Percentiles rank a stretch among this genome's conserved stretches.
Evolutionary conservation across 2,329 filamentous ascomycete species (phyloP).

Genomic region (Monosporascus cannonballus): DNA sequence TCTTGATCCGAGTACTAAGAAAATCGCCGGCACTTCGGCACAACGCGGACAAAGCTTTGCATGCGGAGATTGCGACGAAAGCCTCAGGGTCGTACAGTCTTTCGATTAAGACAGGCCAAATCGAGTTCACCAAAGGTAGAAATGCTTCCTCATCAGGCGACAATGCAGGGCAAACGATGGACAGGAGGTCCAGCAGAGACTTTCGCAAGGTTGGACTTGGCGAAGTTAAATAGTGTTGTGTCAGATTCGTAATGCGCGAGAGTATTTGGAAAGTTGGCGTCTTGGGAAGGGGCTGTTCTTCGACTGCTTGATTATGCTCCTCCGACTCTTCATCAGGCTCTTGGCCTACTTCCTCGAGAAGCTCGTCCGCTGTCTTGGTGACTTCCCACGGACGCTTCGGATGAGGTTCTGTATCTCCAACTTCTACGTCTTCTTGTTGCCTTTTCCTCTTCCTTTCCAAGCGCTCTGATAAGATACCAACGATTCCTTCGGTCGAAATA

Average conservation of each 20-base stretch:
- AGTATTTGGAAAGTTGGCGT: constrained; percentile 78
- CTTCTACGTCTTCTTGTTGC: constrained; percentile 26
- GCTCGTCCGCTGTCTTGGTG: constrained; percentile 15
- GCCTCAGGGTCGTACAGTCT: constrained; percentile 61
- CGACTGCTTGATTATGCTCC: constrained; percentile 25
- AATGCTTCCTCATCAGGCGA: constrained; percentile 75
- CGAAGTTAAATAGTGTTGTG: constrained; percentile 86
- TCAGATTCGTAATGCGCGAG: constrained; percentile 72
- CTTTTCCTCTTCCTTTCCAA: constrained; percentile 34
- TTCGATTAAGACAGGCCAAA: constrained; percentile 80
- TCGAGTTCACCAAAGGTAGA: constrained; percentile 78
- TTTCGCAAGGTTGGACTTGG: constrained; percentile 72
- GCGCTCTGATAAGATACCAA: constrained; percentile 59
- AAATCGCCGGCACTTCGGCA: constrained; percentile 75
- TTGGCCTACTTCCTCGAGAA: constrained; percentile 29
- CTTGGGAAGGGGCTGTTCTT: constrained; percentile 56
- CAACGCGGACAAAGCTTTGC: constrained; percentile 61
- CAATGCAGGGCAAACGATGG: constrained; percentile 65
- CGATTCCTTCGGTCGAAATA: constrained; percentile 37
- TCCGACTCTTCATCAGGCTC: constrained; percentile 24
- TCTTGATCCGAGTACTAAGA: constrained; percentile 66
- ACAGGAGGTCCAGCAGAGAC: constrained; percentile 71
- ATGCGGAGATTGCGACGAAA: constrained; percentile 64
- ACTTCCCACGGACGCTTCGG: constrained; percentile 30
- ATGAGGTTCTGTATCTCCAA: constrained; percentile 25